phyloP scores from a whole-genome alignment of 352 stramenopile species.

The Phytophthora pinifolia region DNA sequence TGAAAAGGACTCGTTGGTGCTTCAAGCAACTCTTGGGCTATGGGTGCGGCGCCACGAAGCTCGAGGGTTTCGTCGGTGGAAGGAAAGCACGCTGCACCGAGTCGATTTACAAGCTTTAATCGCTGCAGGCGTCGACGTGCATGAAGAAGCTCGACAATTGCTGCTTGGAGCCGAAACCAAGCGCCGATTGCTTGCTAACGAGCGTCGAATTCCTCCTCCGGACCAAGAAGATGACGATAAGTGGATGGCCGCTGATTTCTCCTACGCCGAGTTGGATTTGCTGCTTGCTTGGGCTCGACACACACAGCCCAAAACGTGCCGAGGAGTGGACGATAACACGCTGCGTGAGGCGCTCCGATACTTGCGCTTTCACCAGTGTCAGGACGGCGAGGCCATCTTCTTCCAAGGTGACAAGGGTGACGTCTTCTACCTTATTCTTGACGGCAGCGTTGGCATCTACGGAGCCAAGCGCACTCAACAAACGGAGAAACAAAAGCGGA shows the following conservation, averaged over 20 bases:
- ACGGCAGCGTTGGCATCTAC: constrained; percentile 56
- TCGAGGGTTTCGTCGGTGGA: constrained; percentile 29
- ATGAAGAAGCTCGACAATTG: constrained; percentile 29
- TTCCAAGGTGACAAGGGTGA: constrained; percentile 57
- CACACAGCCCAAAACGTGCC: constrained; percentile 51
- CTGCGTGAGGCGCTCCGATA: constrained; percentile 45
- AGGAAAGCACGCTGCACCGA: constrained; percentile 18
- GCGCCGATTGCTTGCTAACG: constrained; percentile 14
- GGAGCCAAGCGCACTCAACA: constrained; percentile 34
- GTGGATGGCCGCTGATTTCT: constrained; percentile 26
- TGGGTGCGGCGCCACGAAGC: constrained; percentile 21
- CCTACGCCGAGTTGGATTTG: constrained; percentile 35
- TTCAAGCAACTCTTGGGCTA: constrained; percentile 26
- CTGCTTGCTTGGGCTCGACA: constrained; percentile 42
- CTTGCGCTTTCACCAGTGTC: constrained; percentile 41
- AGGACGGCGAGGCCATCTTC: constrained; percentile 53
- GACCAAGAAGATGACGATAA: constrained; percentile 3
- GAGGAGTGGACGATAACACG: constrained; percentile 34
- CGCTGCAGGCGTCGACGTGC: constrained; percentile 17
- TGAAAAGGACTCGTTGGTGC: constrained; percentile 16
- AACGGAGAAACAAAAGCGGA: constrained; percentile 25
- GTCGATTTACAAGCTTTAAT: constrained; percentile 18
- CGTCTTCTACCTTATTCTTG: constrained; percentile 55
- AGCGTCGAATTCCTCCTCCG: constrained; percentile 3
- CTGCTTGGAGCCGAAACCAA: constrained; percentile 30